These are phyloP conservation scores for Naganishia kalamii DNA, from an alignment of 768 basidiomycete species.

Conservation along the genomic window DNA sequence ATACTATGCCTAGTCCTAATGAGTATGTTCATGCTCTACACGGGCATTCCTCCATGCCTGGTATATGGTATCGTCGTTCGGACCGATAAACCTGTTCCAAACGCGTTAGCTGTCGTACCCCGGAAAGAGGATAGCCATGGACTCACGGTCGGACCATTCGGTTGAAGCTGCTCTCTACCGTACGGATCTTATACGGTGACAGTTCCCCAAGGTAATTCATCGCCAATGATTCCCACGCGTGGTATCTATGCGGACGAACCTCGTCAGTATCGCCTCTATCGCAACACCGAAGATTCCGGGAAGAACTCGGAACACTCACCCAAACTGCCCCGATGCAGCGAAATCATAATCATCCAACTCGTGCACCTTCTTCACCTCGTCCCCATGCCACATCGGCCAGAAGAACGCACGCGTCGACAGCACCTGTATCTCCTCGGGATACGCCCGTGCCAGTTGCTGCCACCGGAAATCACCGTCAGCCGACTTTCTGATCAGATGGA, in stretches of 20 bases:
- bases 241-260: slow-evolving; percentile 44
- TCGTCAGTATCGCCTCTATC: too few relatives aligned
- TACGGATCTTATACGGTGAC: slow-evolving; percentile 35
- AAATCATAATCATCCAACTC: slow-evolving; percentile 40
- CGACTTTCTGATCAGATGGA: neutral
- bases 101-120: neutral
- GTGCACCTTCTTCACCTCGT: slow-evolving; percentile 40
- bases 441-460: slow-evolving; percentile 40
- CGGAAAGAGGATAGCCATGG: neutral
- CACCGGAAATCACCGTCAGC: neutral
- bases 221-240: slow-evolving; percentile 47
- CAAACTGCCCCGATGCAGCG: slow-evolving; percentile 36
- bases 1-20: too few relatives aligned
- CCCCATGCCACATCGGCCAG: slow-evolving; percentile 47
- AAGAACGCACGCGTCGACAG: slow-evolving; percentile 45
- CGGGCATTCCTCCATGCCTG: slow-evolving; percentile 25
- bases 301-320: slow-evolving; percentile 32
- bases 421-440: slow-evolving; percentile 44
- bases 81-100: slow-evolving; percentile 35
- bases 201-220: slow-evolving; percentile 43
- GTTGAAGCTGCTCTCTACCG: slow-evolving; percentile 40
- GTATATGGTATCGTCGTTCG: slow-evolving; percentile 37
- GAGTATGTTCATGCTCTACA: too few relatives aligned
- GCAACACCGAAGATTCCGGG: neutral
- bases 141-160: slow-evolving; percentile 44